phyloP scores from a whole-genome alignment of 2,329 filamentous ascomycete genomes.

The Trichoderma aggressivum region DNA sequence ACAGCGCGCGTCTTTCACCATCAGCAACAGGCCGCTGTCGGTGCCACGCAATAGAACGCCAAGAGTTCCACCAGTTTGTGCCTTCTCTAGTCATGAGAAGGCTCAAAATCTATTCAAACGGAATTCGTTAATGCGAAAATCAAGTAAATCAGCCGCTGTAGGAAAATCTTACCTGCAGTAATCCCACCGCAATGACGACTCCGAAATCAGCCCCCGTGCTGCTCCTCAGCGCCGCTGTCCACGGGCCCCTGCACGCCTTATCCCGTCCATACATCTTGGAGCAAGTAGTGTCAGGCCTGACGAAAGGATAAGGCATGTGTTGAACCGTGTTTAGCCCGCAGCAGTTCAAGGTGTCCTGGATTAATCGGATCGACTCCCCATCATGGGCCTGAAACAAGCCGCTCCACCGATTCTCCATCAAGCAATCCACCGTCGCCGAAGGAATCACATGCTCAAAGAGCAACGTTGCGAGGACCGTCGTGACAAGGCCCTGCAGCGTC shows the following conservation, averaged over 20 bases:
- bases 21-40: conserved; percentile 1
- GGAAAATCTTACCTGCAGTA: conserved; percentile 50
- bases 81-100: conserved; percentile 32
- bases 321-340: conserved; percentile 58
- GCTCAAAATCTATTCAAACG: conserved; percentile 28
- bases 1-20: conserved; percentile 27
- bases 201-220: conserved; percentile 54
- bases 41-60: conserved; percentile 23
- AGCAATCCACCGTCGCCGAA: conserved; percentile 43
- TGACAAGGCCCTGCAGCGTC: conserved; percentile 40
- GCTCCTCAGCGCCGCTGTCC: conserved; percentile 53
- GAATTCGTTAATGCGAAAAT: background rate
- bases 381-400: conserved; percentile 51
- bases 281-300: conserved; percentile 38
- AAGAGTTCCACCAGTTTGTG: conserved; percentile 31
- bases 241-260: conserved; percentile 49
- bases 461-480: conserved; percentile 45
- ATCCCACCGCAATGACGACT: conserved; percentile 50
- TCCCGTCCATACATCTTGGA: conserved; percentile 43
- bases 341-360: conserved; percentile 65
- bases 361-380: conserved; percentile 46
- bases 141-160: background rate
- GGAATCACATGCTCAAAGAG: conserved; percentile 36
- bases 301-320: conserved; percentile 64
- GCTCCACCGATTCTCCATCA: conserved; percentile 56